Base-by-base conservation (phyloP, 2,329 filamentous ascomycete species). In the Nigrospora osmanthi region DNA sequence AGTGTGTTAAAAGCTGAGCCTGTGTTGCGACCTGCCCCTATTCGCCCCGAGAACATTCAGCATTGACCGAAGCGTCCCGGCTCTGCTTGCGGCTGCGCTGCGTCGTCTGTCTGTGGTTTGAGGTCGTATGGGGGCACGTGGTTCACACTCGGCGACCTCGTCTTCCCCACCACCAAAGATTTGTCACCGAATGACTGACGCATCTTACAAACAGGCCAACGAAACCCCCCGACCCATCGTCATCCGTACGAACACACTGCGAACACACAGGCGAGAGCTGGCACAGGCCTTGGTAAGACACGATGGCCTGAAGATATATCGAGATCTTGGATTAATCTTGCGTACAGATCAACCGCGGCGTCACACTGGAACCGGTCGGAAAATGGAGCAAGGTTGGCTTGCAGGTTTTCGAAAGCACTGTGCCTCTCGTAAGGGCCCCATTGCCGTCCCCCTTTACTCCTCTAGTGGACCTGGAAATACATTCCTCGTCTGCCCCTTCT, bases 331-430 rank as follows among this genome's bases (percentile, higher is more conserved):
- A 38, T n/a, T 35, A 28, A 33, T 13, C 28, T 15, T 19, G 11
- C 34, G 14, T 33, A 16, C 40, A 41, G 31, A 96, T 96, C 74
- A 95, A 95, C 70, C 87, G 91, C 52, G 93, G 93, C 52, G 93
- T 98, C 40, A 94, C 90, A 13, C 79, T 98, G 35, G 91, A 98
- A 67, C 93, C 93, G 2, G 89, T 98, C 15, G 93, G 93, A 49
- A 97, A 97, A 67, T 98, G 93, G 93, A 93, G 87, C 55, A 98
- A 98, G 71, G 89, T 98, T 51, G 93, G 93, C 40, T 78, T 98
- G 35, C 93, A 98, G 65, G 81, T 98, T 48, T 98, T 98, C 64
- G 93, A 98, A 66, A 87, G 86, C 47, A 85, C 83, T 45, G 82
- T 87, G 0, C 60, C 57, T 15, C 37, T 49, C n/a, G 47, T 42